A percentile compares a stretch with the other conserved stretches of the same genome.
Conservation (phyloP, 1,284 basidiomycete species). For the Agroathelia rolfsii region DNA sequence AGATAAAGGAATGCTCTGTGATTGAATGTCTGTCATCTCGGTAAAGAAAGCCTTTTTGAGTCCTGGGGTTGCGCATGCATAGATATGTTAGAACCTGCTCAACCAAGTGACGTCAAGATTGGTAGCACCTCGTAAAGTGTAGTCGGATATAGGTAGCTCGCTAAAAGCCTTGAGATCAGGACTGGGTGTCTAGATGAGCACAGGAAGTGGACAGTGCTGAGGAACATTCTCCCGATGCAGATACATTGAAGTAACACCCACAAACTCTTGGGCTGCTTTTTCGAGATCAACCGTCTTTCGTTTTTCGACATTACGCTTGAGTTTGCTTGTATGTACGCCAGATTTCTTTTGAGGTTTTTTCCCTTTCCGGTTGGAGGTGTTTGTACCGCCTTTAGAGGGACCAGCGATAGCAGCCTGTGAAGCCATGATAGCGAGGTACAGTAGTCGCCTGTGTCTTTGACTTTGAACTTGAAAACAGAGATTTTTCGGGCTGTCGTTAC, state of each 20-base stretch:
- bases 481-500: too few species aligned
- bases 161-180: slow-evolving; percentile 43
- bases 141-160: slow-evolving; percentile 61
- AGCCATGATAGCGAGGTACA: too few species aligned
- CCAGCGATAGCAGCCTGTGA: slow-evolving; percentile 21
- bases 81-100: slow-evolving; percentile 1
- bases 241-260: slow-evolving; percentile 33
- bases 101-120: slow-evolving; percentile 1
- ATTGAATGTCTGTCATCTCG: slow-evolving; percentile 80
- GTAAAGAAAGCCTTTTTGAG: slow-evolving; percentile 81
- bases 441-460: too few species aligned
- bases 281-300: slow-evolving; percentile 48
- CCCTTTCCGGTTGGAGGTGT: slow-evolving; percentile 11
- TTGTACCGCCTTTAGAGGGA: slow-evolving; percentile 15
- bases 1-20: slow-evolving; percentile 51
- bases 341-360: slow-evolving; percentile 11
- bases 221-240: neutral
- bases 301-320: slow-evolving; percentile 39
- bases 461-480: too few species aligned
- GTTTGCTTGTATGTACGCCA: slow-evolving; percentile 22
- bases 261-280: slow-evolving; percentile 42
- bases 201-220: slow-evolving; percentile 7
- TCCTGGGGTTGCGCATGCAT: slow-evolving; percentile 32
- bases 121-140: slow-evolving; percentile 55
- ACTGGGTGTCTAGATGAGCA: slow-evolving; percentile 32